Evolutionary conservation across 2,329 filamentous ascomycete genomes (phyloP).

Genomic region (Teratosphaeria zuluensis): DNA sequence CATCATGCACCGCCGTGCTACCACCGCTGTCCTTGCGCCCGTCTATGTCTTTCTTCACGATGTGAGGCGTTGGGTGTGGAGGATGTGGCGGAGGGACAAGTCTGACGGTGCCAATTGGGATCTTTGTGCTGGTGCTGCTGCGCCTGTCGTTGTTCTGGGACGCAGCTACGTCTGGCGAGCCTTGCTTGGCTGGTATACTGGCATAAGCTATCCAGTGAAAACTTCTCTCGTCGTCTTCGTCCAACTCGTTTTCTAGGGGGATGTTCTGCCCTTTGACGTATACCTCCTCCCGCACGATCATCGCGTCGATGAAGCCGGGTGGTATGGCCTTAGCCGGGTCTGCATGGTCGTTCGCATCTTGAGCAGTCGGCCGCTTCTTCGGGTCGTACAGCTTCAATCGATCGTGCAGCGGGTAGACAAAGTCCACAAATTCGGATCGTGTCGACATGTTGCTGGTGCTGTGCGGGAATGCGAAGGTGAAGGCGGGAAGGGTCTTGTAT

Average conservation of each 20-base stretch:
- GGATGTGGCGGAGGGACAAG: constrained; percentile 71
- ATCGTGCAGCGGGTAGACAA: constrained; percentile 19
- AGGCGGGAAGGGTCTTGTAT: neutral
- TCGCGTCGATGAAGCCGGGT: constrained; percentile 43
- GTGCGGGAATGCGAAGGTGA: neutral
- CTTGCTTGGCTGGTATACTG: constrained; percentile 37
- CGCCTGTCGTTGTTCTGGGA: constrained; percentile 26
- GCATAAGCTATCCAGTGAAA: constrained; percentile 87
- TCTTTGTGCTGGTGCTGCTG: constrained; percentile 31
- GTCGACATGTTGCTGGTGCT: constrained; percentile 3
- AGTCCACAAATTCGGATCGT: constrained; percentile 23
- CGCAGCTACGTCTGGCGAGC: constrained; percentile 6
- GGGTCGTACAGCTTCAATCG: constrained; percentile 23
- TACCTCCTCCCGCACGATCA: constrained; percentile 47
- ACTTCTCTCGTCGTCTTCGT: constrained; percentile 66
- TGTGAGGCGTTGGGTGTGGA: constrained; percentile 8
- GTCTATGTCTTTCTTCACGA: constrained; percentile 12
- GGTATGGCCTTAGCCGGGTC: constrained; percentile 30
- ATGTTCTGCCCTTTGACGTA: constrained; percentile 50
- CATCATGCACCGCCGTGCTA: constrained; percentile 46
- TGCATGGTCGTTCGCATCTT: constrained; percentile 21
- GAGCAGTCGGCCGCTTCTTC: constrained; percentile 16
- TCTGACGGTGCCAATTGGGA: constrained; percentile 65
- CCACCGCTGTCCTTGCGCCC: constrained; percentile 12
- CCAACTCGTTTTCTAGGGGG: constrained; percentile 60